Evolutionary conservation across 2,329 filamentous ascomycete species (phyloP), one percentile per base, ranked within the genome.

Genomic region (Hypoxylon sp.): DNA sequence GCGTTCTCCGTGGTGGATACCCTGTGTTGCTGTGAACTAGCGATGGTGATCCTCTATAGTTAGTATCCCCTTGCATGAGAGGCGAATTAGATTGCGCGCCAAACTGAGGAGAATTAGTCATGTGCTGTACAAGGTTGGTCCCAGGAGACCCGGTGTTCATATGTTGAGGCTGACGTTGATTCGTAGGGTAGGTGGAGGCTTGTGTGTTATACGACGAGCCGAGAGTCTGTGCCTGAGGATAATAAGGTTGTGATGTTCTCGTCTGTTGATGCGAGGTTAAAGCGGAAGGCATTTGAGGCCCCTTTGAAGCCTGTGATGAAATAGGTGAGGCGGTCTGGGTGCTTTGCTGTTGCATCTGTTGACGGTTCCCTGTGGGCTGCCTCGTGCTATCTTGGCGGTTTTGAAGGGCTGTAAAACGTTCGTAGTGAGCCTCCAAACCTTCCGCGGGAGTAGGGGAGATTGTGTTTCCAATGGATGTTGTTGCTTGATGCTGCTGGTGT

Each of bases 21-120:
- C 73, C 67, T n/a, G 72, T 43, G 32, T 60, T 76, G 21, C 50
- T 74, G 38, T 78, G 75, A 5, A 75, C 71, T n/a, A 77, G 55
- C 4, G 75, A 77, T 11, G 77, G 76, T 5, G 77, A 78, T 46
- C 71, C 73, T 49, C 75, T 75, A 51, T 77, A 78, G 41, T 72
- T 74, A 62, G 63, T 75, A 34, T 78, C 76, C 5, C 74, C 67
- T 53, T 76, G 75, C 71, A 77, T 72, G 9, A 78, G 69, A 32
- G 77, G 76, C 2, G 77, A 77, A 65, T 77, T 77, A 17, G 73
- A 76, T 56, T 78, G 77, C 2, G 74, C 69, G 23, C 73, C 72
- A 45, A 77, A 78, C 49, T 78, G 77, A 17, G 77, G 77, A 49
- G 77, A 77, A 63, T 78, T 77, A 34, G 75, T 75, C 48, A 76